Evolutionary conservation across 352 stramenopile species (phyloP), one percentile per base, ranked within the genome.

Genomic region (Globisporangium irregulare): DNA sequence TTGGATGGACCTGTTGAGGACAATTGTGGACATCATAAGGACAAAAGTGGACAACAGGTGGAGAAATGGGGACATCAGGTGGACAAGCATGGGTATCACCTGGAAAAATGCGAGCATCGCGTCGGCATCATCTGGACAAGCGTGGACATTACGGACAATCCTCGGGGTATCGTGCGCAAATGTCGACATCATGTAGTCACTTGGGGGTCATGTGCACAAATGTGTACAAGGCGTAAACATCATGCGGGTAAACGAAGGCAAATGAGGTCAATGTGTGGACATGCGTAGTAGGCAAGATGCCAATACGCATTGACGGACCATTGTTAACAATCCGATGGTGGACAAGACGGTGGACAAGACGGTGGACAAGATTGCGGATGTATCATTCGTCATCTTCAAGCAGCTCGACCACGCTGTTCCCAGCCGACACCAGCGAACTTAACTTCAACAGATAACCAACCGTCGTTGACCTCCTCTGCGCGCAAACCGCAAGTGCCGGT

Each of bases 361-460:
- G 5, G 6, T 24, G 18, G 5, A 51, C 6, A 22, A 15, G 34
- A 5, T 50, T 4, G 29, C 15, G 20, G 56, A 62, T 12, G 4
- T 73, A 61, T 54, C 58, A 65, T 15, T 71, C 67, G 14, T 74
- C 65, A 50, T 68, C 62, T n/a, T 77, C 68, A 8, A 77, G 48
- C 8, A 73, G n/a, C 53, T 68, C 55, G 8, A 68, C 54, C 5
- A 64, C 55, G 6, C 48, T 56, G 12, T 27, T 56, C 8, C 56
- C 41, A 12, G 32, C 12, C 2, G 64, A 51, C 7, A 36, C 25
- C 5, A 22, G 24, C 7, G 60, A 56, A 7, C 48, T 29, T n/a
- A 43, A 15, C 12, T 46, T 27, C 1, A 15, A 14, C 48, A 27
- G 43, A 29, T 10, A 20, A 2, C 22, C 64, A 14, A 64, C 22